Conservation (phyloP, 257 asterid species). For the Ehretia macrophylla region DNA sequence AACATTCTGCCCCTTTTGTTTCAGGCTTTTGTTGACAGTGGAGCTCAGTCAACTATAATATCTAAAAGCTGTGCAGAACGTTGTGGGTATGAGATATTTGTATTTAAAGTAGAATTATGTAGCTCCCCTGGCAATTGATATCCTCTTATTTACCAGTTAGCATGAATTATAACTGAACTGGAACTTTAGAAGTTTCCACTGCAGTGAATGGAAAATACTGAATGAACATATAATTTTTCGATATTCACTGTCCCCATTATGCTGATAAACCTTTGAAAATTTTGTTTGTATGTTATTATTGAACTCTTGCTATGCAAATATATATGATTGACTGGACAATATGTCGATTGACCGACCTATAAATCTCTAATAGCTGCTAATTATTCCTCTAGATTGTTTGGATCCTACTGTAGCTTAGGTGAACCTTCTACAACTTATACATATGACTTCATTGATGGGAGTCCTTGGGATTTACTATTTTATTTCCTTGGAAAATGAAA, state of each 20-base stretch:
- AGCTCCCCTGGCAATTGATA: slow-evolving; percentile 1
- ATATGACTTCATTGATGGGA: too few species aligned
- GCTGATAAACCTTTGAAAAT: background rate
- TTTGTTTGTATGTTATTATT: background rate
- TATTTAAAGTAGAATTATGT: slow-evolving; percentile 4
- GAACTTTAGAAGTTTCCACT: background rate
- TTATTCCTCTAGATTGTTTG: background rate
- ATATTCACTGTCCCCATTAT: background rate
- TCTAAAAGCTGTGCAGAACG: slow-evolving; percentile 99
- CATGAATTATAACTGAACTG: background rate
- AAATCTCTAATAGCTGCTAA: background rate
- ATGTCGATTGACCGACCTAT: background rate
- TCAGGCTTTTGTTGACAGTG: slow-evolving; percentile 99
- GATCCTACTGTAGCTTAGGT: too few species aligned
- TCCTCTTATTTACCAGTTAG: slow-evolving; percentile 4
- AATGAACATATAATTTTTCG: background rate
- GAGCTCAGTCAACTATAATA: slow-evolving; percentile 98
- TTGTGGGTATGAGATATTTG: slow-evolving; percentile 54
- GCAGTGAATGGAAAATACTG: too few species aligned
- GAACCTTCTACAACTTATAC: too few species aligned
- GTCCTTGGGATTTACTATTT: too few species aligned
- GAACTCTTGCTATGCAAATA: background rate
- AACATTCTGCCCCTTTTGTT: slow-evolving; percentile 12
- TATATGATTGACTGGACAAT: background rate
- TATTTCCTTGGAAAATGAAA: background rate